These are phyloP conservation scores for Neonothopanus nambi DNA, from an alignment of 1,284 basidiomycete species.

Conservation along the genomic window DNA sequence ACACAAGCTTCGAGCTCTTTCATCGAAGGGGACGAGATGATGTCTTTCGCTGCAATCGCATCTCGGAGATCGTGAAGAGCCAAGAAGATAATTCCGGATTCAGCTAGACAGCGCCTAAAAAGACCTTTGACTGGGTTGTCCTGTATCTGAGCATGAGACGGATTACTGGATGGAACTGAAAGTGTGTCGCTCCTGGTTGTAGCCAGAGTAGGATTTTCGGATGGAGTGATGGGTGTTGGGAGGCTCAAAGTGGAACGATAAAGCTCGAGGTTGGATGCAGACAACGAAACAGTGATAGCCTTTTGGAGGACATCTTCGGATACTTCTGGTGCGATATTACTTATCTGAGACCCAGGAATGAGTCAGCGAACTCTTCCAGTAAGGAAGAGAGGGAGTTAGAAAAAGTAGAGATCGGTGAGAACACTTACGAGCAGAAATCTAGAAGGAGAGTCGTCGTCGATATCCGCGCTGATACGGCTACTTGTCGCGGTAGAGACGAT, in stretches of 20 bases:
- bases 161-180: background rate
- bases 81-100: slow-evolving; percentile 52
- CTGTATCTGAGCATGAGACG: background rate
- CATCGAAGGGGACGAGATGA: slow-evolving; percentile 31
- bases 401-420: background rate
- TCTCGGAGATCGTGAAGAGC: slow-evolving; percentile 65
- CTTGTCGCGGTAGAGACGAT: slow-evolving; percentile 23
- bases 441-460: slow-evolving; percentile 31
- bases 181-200: too few relatives aligned
- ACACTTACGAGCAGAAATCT: slow-evolving; percentile 46
- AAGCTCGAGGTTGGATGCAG: slow-evolving; percentile 16
- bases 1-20: slow-evolving; percentile 31
- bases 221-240: background rate
- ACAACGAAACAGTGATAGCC: slow-evolving; percentile 28
- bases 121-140: slow-evolving; percentile 12
- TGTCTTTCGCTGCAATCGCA: slow-evolving; percentile 46
- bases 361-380: background rate
- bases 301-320: slow-evolving; percentile 34
- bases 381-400: background rate
- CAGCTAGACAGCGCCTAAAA: slow-evolving; percentile 46
- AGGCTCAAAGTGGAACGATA: slow-evolving; percentile 1
- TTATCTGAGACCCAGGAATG: slow-evolving; percentile 26
- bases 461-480: slow-evolving; percentile 5
- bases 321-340: slow-evolving; percentile 34
- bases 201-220: background rate